Conservation (phyloP, 2,329 filamentous ascomycete species). For the Alternaria alternata region DNA sequence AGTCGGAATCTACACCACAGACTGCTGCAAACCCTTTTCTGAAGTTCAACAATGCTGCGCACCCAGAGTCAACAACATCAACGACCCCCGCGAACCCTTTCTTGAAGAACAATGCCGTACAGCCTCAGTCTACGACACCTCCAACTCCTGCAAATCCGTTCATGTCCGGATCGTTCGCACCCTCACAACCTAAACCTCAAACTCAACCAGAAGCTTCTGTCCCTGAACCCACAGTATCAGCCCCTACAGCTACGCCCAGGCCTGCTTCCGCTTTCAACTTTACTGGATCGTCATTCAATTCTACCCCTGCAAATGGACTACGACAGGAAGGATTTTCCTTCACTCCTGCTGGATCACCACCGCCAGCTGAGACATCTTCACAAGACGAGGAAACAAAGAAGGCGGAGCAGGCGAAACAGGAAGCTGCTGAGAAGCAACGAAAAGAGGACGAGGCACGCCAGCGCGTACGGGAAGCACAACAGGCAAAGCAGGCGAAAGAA, state of each 20-base stretch:
- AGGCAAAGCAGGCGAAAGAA: constrained; percentile 20
- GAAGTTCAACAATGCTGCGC: constrained; percentile 3
- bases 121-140: not conserved
- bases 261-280: constrained; percentile 15
- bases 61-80: not conserved
- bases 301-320: not conserved
- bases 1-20: not conserved
- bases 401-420: constrained; percentile 21
- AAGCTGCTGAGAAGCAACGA: constrained; percentile 22
- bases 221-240: constrained; percentile 1
- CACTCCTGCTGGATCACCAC: constrained; percentile 23
- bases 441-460: constrained; percentile 20
- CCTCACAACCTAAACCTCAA: not conserved
- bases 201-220: not conserved
- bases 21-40: constrained; percentile 18
- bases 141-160: constrained; percentile 13
- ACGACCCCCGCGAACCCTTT: constrained; percentile 8
- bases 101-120: not conserved
- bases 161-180: not conserved
- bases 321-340: constrained; percentile 22
- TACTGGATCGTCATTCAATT: constrained; percentile 2
- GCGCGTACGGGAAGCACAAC: constrained; percentile 22
- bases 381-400: constrained; percentile 14
- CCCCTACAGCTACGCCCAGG: constrained; percentile 10
- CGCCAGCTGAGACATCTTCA: constrained; percentile 13